Base-by-base conservation (phyloP, 2,329 filamentous ascomycete genomes). In the Xylogone sp. region DNA sequence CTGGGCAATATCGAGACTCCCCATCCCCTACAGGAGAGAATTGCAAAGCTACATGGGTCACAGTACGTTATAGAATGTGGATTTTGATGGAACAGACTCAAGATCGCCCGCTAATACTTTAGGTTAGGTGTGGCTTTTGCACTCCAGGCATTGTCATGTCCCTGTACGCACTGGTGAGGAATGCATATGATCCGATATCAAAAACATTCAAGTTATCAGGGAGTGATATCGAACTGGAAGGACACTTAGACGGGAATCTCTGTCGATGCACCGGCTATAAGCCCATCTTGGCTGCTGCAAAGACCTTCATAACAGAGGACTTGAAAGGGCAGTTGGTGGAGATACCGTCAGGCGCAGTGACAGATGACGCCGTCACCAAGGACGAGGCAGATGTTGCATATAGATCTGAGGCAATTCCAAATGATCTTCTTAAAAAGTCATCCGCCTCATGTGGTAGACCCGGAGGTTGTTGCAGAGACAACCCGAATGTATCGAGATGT, bases 141-240 rank as follows among this genome's bases (percentile, higher is more conserved):
- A 97, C 93, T 0, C 93, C 93, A 8, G 93, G 93, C 2, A 97
- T 97, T 63, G 91, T 97, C 56, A 97, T 97, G 88, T 96, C 91
- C 66, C 71, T 97, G 54, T 97, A 97, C 68, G 93, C 93, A 2
- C 76, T 97, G 44, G 77, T 97, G 27, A 82, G 93, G 53, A 97
- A 97, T 65, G 88, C 90, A 55, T 77, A 84, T 13, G 76, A 79
- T 18, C 91, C 92, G 27, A 24, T 52, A 12, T 55, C 59, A 8
- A 58, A 57, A 43, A 50, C 48, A 21, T 63, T 62, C 20, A 46
- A 54, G 13, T 48, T 63, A 0, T 85, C 83, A 3, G 83, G 90
- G 62, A 82, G 88, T 59, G 88, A 95, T 27, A 79, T 97, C 39
- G 93, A 97, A 69, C 53, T 60, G 10, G 60, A 93, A 96, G 73